phyloP scores from a whole-genome alignment of 2,329 filamentous ascomycete species.

The Pleoardoris graminearum region DNA sequence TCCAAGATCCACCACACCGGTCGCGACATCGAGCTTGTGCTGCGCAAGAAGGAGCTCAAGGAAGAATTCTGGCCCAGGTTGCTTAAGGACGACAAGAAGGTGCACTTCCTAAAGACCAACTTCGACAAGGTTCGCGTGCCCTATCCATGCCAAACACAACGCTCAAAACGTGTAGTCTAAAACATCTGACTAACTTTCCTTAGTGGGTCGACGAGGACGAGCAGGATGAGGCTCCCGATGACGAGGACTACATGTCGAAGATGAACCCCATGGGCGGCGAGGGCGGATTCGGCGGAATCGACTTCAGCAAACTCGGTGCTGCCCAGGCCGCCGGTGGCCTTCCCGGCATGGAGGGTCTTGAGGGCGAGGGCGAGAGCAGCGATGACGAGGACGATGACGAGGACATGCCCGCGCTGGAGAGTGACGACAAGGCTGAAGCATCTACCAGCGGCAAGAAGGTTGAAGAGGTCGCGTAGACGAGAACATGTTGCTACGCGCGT shows the following conservation, averaged over 20 bases:
- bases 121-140: constrained; percentile 78
- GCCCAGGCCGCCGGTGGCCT: constrained; percentile 53
- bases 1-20: constrained; percentile 86
- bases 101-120: constrained; percentile 97
- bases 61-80: constrained; percentile 95
- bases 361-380: constrained; percentile 50
- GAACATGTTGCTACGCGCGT: not conserved
- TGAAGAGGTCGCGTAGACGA: constrained; percentile 48
- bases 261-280: constrained; percentile 60
- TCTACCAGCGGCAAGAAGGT: constrained; percentile 49
- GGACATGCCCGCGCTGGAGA: constrained; percentile 74
- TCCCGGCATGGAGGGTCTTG: constrained; percentile 38
- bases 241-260: constrained; percentile 65
- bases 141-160: too few relatives aligned
- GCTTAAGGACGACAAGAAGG: constrained; percentile 85
- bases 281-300: constrained; percentile 82
- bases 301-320: constrained; percentile 82
- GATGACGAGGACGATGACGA: constrained; percentile 67
- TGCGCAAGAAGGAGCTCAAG: constrained; percentile 96
- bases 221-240: constrained; percentile 86
- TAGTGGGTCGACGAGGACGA: constrained; percentile 97
- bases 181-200: constrained; percentile 24
- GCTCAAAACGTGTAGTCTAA: too few relatives aligned
- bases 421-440: constrained; percentile 27
- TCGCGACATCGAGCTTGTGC: constrained; percentile 85